Base-by-base conservation (phyloP, 192 early-diverging fungal genomes). In the Chytriomyces hyalinus region DNA sequence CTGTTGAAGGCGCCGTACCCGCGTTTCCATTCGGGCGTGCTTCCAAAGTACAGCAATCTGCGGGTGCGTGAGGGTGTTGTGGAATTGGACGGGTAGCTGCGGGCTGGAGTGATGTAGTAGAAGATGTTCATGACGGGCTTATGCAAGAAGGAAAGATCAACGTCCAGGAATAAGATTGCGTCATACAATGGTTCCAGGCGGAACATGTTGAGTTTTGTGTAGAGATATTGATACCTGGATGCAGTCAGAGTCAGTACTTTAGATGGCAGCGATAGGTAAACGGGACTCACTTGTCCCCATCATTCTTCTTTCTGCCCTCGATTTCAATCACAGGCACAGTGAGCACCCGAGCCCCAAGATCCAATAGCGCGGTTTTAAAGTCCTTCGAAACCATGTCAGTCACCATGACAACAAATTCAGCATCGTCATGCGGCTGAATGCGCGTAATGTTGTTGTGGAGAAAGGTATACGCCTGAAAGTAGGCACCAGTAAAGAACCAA, bases 191-290 rank as follows among this genome's bases (percentile, higher is more conserved):
- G 43, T 63, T 73, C 71, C 2, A 73, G 71, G 24, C 71, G 71
- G 44, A 28, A 73, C 61, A 73, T 26, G 61, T 73, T 73, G 71
- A 73, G 71, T 73, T 73, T 73, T 36, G 71, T 73, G 53, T 73
- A 73, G 10, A 73, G 60, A 26, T 73, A 73, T 26, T 73, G 71
- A 6, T 71, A 57, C 20, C 5, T 46, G 67, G 26, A 48, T 6
- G 15, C n/a, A 36, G 49, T 68, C n/a, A 4, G 57, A 70, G 8
- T n/a, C 15, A 50, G 24, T 17, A 28, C 43, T 47, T 49, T 11
- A 13, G 50, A 60, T 57, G 47, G 47, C 36, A 36, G 11, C 49
- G 1, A 26, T 13, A 4, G 63, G 63, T 65, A 6, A 2, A 65
- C 11, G 2, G 7, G 7, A 15, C 10, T 8, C 13, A 70, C 45